Evolutionary conservation across 1,139 yeast genomes (phyloP), one percentile per base, ranked within the genome.

Genomic region (Nematodospora anomalae): DNA sequence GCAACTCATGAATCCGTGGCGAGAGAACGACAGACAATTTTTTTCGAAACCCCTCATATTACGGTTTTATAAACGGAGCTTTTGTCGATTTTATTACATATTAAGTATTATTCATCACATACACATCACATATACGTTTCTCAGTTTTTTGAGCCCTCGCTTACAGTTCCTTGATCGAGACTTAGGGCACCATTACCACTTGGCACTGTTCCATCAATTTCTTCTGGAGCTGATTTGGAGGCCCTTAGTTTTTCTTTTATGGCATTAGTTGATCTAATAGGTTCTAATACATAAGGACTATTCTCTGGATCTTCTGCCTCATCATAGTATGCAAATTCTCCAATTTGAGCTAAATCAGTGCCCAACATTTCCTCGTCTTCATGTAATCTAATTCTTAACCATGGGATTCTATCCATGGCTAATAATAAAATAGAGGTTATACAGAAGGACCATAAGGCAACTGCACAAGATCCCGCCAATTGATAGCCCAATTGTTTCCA

Each of bases 341-440:
- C 94, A 50, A 88, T 86, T 70, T 87, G 88, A 26, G 92, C 81
- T 51, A 80, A 72, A 63, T 90, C 97, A 33, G 95, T 85, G 47
- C 97, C 98, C 51, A 81, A 57, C 50, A 82, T 77, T 67, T 92
- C 97, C 57, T 89, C 96, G 51, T 90, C 96, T 57, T 86, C 89
- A 49, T 81, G 77, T 60, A 89, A 76, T 70, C 97, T 80, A 53
- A 90, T 64, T 68, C 86, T 82, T 57, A 89, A 74, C 70, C 76
- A 76, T 49, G 97, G 97, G 47, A 89, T 76, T 55, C 68, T 70
- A 76, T 90, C 88, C 88, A 86, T 79, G 40, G 67, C 63, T 35
- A 82, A 62, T 46, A 92, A 73, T 36, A 90, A 72, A 40, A 86
- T 69, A 4, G 83, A 74, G 25, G 97, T 88, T 38, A 89, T 76